Evolutionary conservation across 805 yeast genomes (phyloP).

Genomic region (Wickerhamomyces chaumierensis): DNA sequence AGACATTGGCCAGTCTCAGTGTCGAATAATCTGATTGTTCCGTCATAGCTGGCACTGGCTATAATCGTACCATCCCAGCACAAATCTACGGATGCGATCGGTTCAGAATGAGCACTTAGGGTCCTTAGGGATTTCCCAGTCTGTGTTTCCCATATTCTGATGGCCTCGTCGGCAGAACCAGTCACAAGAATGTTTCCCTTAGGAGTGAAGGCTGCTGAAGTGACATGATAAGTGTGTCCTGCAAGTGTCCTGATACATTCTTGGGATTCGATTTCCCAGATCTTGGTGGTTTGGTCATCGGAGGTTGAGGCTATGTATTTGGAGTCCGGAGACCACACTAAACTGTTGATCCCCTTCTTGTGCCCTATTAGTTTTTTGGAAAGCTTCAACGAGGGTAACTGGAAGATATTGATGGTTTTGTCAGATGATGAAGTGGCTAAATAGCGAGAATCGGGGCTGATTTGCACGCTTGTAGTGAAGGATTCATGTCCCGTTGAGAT

Average conservation of each 20-base stretch:
- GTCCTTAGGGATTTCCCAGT: constrained; percentile 65
- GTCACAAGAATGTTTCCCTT: constrained; percentile 73
- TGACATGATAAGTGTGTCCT: constrained; percentile 82
- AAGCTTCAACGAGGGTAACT: constrained; percentile 25
- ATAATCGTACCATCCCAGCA: constrained; percentile 74
- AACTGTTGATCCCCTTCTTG: constrained; percentile 57
- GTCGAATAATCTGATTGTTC: constrained; percentile 81
- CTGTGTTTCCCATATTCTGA: constrained; percentile 79
- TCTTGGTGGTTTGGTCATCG: constrained; percentile 69
- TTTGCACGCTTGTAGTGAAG: constrained; percentile 34
- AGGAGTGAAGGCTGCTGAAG: constrained; percentile 53
- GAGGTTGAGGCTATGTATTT: constrained; percentile 71
- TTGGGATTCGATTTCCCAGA: constrained; percentile 51
- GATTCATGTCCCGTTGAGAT: constrained; percentile 1
- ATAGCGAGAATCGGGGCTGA: constrained; percentile 48
- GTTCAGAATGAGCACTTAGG: constrained; percentile 86
- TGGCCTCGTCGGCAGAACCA: constrained; percentile 85
- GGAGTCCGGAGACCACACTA: constrained; percentile 71
- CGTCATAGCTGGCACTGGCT: constrained; percentile 84
- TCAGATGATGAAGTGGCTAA: constrained; percentile 54
- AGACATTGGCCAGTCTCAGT: constrained; percentile 83
- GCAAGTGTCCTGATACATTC: constrained; percentile 31
- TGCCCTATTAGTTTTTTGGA: constrained; percentile 41
- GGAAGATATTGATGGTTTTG: constrained; percentile 49
- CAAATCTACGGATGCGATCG: constrained; percentile 66